Evolutionary conservation across 768 basidiomycete genomes (phyloP), one percentile per base, ranked within the genome.

Genomic region (Suillus bovinus): DNA sequence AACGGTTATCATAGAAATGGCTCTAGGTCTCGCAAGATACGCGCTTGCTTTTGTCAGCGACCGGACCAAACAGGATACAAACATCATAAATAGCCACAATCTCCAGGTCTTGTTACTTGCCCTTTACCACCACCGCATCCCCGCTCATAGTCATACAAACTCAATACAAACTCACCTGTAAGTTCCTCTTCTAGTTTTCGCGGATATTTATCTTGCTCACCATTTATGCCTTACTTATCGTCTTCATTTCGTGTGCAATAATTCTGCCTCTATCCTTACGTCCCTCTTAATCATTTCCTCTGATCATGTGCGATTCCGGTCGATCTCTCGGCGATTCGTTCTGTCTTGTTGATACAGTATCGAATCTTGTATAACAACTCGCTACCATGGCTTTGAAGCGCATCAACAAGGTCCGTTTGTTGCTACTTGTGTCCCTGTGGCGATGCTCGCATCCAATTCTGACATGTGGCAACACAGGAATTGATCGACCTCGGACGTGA

Each of bases 401-500:
- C 85, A 99, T 99, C 82, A 96, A 96, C 90, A 99, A 97, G 91
- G 95, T 93, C 64, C 47, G 77, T 61, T 55, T 60, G 9, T 29
- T 57, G 47, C 60, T 11, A 3, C 55, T 39, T 56, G 55, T 55
- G 16, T 29, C 5, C 27, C 59, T 61, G 65, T 66, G 67, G 66
- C 66, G 36, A 24, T 9, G 68, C 66, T 68, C 71, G 53, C 60
- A 17, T 38, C 39, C 38, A 56, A 59, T 64, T 53, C 59, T 70
- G 9, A 66, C 63, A 6, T 50, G 44, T 34, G 38, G 22, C 22
- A 53, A n/a, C 58, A 31, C 73, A 99, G 97, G 97, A 99, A 88
- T 87, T 99, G 84, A 84, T 93, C 77, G 97, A 99, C 83, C 96
- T 99, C 78, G 96, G 96, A 60, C 95, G 96, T 74, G 97, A 99